phyloP scores from a whole-genome alignment of 2,329 filamentous ascomycete genomes.

The Talaromyces amestolkiae region DNA sequence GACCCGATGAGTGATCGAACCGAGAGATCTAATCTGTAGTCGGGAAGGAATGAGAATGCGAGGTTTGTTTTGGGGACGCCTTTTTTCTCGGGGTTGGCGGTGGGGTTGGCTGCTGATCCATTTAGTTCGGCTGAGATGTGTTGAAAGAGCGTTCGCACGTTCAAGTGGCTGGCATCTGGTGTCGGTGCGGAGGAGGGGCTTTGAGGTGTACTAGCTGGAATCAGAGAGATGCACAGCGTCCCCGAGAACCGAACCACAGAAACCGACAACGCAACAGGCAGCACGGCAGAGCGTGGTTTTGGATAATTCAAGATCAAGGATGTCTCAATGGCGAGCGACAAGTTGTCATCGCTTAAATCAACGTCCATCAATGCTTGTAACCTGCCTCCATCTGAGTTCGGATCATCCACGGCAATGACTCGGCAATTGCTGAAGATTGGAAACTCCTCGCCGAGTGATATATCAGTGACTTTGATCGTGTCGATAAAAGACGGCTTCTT shows the following conservation, averaged over 20 bases:
- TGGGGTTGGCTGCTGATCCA: slow-evolving; percentile 20
- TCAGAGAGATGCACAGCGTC: slow-evolving; percentile 88
- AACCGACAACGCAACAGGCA: slow-evolving; percentile 88
- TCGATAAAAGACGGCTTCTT: slow-evolving; percentile 90
- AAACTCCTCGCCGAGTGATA: slow-evolving; percentile 93
- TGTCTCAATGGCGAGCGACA: slow-evolving; percentile 91
- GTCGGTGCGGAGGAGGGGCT: slow-evolving; percentile 34
- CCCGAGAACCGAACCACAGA: slow-evolving; percentile 93
- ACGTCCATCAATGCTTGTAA: slow-evolving; percentile 96
- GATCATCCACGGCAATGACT: slow-evolving; percentile 73
- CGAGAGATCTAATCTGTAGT: slow-evolving; percentile 65
- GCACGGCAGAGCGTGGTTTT: slow-evolving; percentile 78
- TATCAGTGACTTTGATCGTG: slow-evolving; percentile 88
- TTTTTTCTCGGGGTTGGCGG: slow-evolving; percentile 46
- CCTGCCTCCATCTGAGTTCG: slow-evolving; percentile 63
- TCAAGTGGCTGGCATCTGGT: slow-evolving; percentile 18
- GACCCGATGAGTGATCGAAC: slow-evolving; percentile 63
- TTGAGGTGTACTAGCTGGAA: slow-evolving; percentile 59
- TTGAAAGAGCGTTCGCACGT: slow-evolving; percentile 13
- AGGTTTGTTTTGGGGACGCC: slow-evolving; percentile 76
- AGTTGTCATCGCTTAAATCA: slow-evolving; percentile 84
- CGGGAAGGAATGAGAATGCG: slow-evolving; percentile 77
- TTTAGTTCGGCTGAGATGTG: slow-evolving; percentile 18
- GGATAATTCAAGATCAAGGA: slow-evolving; percentile 94
- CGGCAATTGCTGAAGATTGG: slow-evolving; percentile 98